Percentiles rank a stretch among this genome's conserved stretches.
These are phyloP conservation scores for Beauveria sp. DNA, from an alignment of 2,329 filamentous ascomycete genomes.

Conservation along the genomic window DNA sequence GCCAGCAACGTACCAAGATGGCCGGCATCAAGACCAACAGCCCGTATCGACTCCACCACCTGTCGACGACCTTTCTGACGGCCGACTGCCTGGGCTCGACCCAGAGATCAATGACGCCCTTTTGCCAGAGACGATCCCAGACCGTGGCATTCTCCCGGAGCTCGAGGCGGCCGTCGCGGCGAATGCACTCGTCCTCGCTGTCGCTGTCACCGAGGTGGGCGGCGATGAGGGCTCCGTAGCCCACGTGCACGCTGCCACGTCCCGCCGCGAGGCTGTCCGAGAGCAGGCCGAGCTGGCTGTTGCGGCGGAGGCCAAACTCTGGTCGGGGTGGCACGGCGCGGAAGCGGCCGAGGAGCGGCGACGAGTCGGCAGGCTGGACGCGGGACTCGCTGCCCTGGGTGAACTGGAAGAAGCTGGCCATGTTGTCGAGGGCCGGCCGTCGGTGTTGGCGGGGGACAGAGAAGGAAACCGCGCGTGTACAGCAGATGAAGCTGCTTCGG, in stretches of 20 bases:
- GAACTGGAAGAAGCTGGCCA: constrained; percentile 62
- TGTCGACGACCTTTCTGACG: constrained; percentile 50
- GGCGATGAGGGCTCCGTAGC: constrained; percentile 47
- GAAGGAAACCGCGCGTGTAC: neutral
- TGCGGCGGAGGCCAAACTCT: constrained; percentile 21
- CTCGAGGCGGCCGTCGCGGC: constrained; percentile 18
- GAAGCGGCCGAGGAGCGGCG: constrained; percentile 57
- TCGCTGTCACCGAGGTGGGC: constrained; percentile 32
- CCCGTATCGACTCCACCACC: constrained; percentile 57
- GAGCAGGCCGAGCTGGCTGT: constrained; percentile 33
- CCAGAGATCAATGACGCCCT: constrained; percentile 46
- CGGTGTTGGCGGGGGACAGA: too few relatives aligned
- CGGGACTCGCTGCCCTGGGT: constrained; percentile 56
- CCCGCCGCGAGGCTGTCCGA: constrained; percentile 27
- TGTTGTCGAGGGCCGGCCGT: constrained; percentile 21
- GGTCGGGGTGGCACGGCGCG: constrained; percentile 49
- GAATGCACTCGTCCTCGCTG: constrained; percentile 27
- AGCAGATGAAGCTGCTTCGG: neutral
- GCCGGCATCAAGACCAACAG: constrained; percentile 56
- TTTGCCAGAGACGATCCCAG: constrained; percentile 28
- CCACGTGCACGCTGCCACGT: constrained; percentile 48
- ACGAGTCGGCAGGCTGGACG: constrained; percentile 44
- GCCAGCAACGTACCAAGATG: constrained; percentile 39
- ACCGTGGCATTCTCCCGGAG: constrained; percentile 18
- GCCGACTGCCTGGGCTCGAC: constrained; percentile 51